phyloP scores from a whole-genome alignment of 495 filamentous ascomycete genomes.

The Cercophora newfieldiana region DNA sequence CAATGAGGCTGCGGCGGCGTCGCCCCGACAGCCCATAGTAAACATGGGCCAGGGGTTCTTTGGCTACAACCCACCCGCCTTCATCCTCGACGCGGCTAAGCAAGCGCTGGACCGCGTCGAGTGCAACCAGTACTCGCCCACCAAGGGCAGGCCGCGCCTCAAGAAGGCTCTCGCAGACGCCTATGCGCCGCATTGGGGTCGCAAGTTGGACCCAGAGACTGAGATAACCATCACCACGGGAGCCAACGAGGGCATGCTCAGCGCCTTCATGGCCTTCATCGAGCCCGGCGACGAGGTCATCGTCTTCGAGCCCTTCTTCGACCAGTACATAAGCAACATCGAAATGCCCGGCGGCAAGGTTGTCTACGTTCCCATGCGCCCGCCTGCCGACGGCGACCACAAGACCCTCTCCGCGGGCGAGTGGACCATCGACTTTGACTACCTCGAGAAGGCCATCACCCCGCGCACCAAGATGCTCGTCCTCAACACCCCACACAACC shows the following conservation, averaged over 20 bases:
- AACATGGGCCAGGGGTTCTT: slow-evolving; percentile 99
- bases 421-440: slow-evolving; percentile 82
- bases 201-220: slow-evolving; percentile 77
- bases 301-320: slow-evolving; percentile 97
- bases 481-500: slow-evolving; percentile 81
- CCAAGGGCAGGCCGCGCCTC: slow-evolving; percentile 84
- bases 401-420: slow-evolving; percentile 81
- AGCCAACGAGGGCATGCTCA: slow-evolving; percentile 95
- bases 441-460: slow-evolving; percentile 83
- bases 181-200: slow-evolving; percentile 82
- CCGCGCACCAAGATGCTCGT: slow-evolving; percentile 93
- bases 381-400: slow-evolving; percentile 77
- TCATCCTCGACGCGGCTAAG: slow-evolving; percentile 90
- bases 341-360: slow-evolving; percentile 95
- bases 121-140: slow-evolving; percentile 98
- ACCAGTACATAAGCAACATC: slow-evolving; percentile 98
- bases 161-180: slow-evolving; percentile 89
- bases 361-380: slow-evolving; percentile 89
- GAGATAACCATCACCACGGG: slow-evolving; percentile 95
- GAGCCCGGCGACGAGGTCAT: slow-evolving; percentile 95
- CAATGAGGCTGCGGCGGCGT: slow-evolving; percentile 84
- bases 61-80: slow-evolving; percentile 93
- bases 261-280: slow-evolving; percentile 96
- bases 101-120: slow-evolving; percentile 87
- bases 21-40: slow-evolving; percentile 85